Evolutionary conservation across 345 rosid species (phyloP), one percentile per base, ranked within the genome.

Genomic region (Melaleuca alternifolia): DNA sequence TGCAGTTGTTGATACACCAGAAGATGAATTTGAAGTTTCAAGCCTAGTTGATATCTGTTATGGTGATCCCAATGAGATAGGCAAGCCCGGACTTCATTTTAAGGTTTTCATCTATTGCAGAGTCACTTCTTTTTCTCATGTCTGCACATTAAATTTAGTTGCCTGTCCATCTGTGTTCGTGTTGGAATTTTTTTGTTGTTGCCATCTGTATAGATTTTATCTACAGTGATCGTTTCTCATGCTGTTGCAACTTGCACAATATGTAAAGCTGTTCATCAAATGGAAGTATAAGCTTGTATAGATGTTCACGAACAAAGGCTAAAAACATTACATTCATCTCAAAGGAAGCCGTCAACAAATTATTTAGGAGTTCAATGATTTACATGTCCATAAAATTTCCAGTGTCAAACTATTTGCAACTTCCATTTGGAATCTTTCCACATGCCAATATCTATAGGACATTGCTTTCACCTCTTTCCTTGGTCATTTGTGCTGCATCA

Each of bases 31-130:
- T 28, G 98, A 96, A 92, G 99, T 97, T 90, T 91, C 88, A 50
- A 92, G 89, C 51, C 82, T 97, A 75, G 92, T 96, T 84, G 97
- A 95, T 91, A 91, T 97, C 87, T 94, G 97, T 88, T 97, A 94
- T 89, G 98, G 98, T 59, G 97, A 95, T 91, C 96, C 97, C 52
- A 83, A 82, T 62, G 87, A 91, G n/a, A 92, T 91, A 50, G 99
- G 98, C 88, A 89, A 91, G 86, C 89, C 44, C 62, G 95, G 94
- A 84, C 94, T 97, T 84, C 90, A 92, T 77, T 94, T 95, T 89
- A 96, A 96, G 98, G 99, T 97, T 92, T 51, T 5, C n/a, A 52
- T 12, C 82, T 28, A 84, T 14, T 24, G 61, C 57, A 6, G 54
- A 37, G 30, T 83, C 57, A 54, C 28, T 50, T 48, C 85, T 52